Evolutionary conservation across 345 rosid species (phyloP).

Genomic region (Populus alba): DNA sequence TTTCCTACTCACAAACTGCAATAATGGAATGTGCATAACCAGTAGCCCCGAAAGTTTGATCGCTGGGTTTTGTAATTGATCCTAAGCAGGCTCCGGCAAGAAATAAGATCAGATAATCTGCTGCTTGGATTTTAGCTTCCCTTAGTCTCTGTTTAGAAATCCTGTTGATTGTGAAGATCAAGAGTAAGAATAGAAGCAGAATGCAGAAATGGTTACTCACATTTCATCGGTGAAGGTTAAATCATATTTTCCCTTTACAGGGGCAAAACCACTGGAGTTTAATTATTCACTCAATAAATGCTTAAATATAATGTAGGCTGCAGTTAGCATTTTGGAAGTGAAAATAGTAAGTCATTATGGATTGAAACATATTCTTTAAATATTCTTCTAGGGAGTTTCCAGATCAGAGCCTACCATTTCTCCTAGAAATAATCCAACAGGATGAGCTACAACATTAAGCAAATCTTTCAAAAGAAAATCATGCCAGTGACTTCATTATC

Average conservation of each 20-base stretch:
- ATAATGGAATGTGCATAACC: conserved; percentile 82
- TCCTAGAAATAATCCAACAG: neutral
- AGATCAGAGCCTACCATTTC: neutral
- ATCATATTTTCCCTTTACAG: too few species aligned
- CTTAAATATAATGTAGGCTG: too few species aligned
- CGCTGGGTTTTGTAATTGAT: conserved; percentile 53
- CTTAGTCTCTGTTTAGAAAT: conserved; percentile 74
- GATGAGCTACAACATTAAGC: neutral
- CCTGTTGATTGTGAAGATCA: conserved; percentile 44
- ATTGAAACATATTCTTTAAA: too few species aligned
- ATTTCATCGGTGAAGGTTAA: too few species aligned
- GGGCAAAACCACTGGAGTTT: too few species aligned
- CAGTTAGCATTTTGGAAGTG: too few species aligned
- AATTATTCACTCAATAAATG: too few species aligned
- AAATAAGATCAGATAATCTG: conserved; percentile 76
- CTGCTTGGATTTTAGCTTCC: conserved; percentile 75
- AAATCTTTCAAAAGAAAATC: neutral
- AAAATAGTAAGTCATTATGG: too few species aligned
- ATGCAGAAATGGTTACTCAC: neutral
- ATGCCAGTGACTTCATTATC: neutral
- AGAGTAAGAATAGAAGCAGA: neutral
- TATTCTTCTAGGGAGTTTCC: neutral
- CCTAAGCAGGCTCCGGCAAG: conserved; percentile 98
- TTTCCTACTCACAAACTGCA: conserved; percentile 75
- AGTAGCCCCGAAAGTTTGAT: conserved; percentile 67